Percentiles rank a stretch among this genome's conserved stretches.
Conservation (phyloP, 2,329 filamentous ascomycete species). For the Penicillium sp. region DNA sequence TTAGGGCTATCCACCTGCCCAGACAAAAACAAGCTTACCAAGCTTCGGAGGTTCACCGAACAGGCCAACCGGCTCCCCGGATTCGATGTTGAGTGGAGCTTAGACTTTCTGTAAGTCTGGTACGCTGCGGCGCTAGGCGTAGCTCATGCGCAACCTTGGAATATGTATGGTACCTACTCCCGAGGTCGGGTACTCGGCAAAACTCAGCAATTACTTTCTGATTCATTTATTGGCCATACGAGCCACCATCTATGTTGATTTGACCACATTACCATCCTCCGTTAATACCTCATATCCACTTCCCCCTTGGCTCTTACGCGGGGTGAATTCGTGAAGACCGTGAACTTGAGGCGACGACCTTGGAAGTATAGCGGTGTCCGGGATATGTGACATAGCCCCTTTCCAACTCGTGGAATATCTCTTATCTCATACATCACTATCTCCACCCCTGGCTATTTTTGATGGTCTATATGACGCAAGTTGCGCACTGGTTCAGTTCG, state of each 20-base stretch:
- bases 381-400: too few species aligned
- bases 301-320: not conserved
- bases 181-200: not conserved
- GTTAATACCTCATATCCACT: not conserved
- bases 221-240: not conserved
- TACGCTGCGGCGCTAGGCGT: not conserved
- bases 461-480: not conserved
- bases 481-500: not conserved
- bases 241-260: not conserved
- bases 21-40: conserved; percentile 2
- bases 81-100: not conserved
- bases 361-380: not conserved
- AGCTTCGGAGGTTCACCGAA: conserved; percentile 1
- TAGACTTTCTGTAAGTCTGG: not conserved
- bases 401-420: not conserved
- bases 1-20: not conserved
- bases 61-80: not conserved
- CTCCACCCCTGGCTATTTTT: not conserved
- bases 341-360: not conserved
- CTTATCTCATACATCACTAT: not conserved
- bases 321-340: not conserved
- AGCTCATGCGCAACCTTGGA: too few species aligned
- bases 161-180: too few species aligned
- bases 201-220: not conserved
- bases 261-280: not conserved